phyloP scores from a whole-genome alignment of 2,329 filamentous ascomycete species.

The Sporothrix sp. region DNA sequence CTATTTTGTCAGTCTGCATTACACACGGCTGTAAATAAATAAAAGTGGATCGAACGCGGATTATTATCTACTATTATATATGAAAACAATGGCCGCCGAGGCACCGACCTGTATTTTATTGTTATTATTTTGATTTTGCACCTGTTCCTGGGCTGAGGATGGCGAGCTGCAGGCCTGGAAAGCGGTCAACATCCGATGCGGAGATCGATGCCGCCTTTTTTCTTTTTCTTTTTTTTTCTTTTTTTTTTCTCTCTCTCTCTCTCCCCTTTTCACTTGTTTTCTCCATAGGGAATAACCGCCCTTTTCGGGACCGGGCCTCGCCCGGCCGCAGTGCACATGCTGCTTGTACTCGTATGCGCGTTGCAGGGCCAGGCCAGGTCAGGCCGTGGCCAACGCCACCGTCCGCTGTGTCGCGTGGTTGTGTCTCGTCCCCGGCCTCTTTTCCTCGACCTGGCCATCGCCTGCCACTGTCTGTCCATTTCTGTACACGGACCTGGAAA shows the following conservation, averaged over 20 bases:
- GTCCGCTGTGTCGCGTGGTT: background rate
- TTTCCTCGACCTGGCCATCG: too few relatives aligned
- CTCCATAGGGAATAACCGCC: background rate
- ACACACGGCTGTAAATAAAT: background rate
- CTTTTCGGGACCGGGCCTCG: background rate
- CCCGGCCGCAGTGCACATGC: background rate
- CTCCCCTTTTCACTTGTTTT: background rate
- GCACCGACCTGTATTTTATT: background rate
- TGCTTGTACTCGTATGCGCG: background rate
- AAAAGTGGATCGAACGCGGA: background rate
- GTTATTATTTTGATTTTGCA: background rate
- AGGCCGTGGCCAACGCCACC: background rate
- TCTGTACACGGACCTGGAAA: too few relatives aligned
- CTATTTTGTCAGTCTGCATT: background rate
- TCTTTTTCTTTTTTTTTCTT: too few relatives aligned
- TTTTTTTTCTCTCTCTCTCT: background rate
- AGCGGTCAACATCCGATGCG: background rate
- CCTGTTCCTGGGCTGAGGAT: constrained; percentile 4
- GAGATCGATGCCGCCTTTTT: background rate
- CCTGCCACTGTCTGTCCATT: too few relatives aligned
- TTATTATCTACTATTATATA: background rate
- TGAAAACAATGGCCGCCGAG: background rate
- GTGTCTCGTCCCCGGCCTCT: too few relatives aligned
- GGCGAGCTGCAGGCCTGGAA: background rate
- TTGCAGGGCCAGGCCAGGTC: background rate